Evolutionary conservation across 225 moss, liverwort and hornwort genomes (phyloP), one percentile per base, ranked within the genome.

Genomic region (Neckera pumila): DNA sequence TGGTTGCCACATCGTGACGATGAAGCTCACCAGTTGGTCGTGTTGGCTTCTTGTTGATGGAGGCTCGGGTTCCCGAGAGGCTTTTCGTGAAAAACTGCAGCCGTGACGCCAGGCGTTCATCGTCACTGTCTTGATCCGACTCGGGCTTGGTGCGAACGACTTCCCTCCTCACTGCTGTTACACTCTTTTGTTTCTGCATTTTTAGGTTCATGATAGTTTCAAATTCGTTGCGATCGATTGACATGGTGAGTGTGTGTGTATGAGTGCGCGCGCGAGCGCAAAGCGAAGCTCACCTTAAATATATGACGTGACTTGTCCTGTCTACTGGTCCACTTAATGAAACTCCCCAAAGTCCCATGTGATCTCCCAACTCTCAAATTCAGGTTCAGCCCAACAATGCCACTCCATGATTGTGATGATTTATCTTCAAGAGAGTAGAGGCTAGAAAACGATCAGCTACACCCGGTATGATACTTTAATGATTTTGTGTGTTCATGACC

Each of bases 121-220:
- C 85, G 71, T 83, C 93, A 59, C 71, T 90, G n/a, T 84, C 90
- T 34, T 88, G 88, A 72, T 89, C 88, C 76, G n/a, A 57, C 71
- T 89, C 89, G 14, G 69, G 86, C 77, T 87, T 85, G 53, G 85
- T 45, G 40, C 82, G 69, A 23, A 79, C 69, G 10, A 76, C 80
- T 79, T 90, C 89, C 72, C 65, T 81, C 85, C 54, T 69, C 59
- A 47, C 38, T 43, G 84, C 64, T 78, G 84, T 71, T 85, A 63
- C 58, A 51, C 89, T 90, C 90, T 89, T 91, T 84, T 92, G 93
- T 75, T 89, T 92, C 92, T 92, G 89, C 74, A 66, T 38, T 54
- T n/a, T 54, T 6, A 45, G 34, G 34, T 71, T 74, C 40, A 70
- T 77, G 84, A 76, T 49, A 86, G 73, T 61, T 81, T 87, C 30